A percentile compares a stretch with the other conserved stretches of the same genome.
Conservation (phyloP, 345 rosid genomes). For the Nasturtium officinale region DNA sequence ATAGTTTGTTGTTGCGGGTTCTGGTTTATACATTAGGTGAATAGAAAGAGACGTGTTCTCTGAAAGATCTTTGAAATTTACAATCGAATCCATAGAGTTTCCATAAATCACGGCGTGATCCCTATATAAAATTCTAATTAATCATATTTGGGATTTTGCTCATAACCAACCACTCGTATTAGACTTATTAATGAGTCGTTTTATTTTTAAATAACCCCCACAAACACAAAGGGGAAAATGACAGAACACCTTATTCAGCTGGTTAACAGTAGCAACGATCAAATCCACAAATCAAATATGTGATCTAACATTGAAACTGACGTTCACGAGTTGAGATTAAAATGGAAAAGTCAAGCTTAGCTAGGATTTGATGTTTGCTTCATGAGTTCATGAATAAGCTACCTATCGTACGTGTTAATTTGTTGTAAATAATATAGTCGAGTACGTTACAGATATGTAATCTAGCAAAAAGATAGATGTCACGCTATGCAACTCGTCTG, state of each 20-base stretch:
- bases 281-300: constrained; percentile 54
- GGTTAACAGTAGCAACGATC: constrained; percentile 64
- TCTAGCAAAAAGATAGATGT: not conserved
- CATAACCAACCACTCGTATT: constrained; percentile 38
- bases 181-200: constrained; percentile 12
- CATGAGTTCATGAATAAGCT: constrained; percentile 10
- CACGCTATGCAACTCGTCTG: not conserved
- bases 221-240: constrained; percentile 32
- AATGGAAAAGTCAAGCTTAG: constrained; percentile 1
- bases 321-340: constrained; percentile 24
- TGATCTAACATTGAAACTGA: constrained; percentile 43
- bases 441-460: not conserved
- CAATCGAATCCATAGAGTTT: not conserved
- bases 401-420: not conserved
- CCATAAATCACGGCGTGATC: constrained; percentile 40
- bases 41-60: constrained; percentile 16
- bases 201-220: not conserved
- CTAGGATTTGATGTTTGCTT: constrained; percentile 26
- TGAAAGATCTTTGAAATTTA: constrained; percentile 9
- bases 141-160: constrained; percentile 21
- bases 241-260: constrained; percentile 67
- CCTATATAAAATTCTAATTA: not conserved
- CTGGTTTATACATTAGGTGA: constrained; percentile 15
- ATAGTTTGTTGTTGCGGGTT: not conserved
- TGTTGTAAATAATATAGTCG: not conserved